Conservation (phyloP, 371 early-diverging fungal genomes). For the Rhizopus stolonifer region DNA sequence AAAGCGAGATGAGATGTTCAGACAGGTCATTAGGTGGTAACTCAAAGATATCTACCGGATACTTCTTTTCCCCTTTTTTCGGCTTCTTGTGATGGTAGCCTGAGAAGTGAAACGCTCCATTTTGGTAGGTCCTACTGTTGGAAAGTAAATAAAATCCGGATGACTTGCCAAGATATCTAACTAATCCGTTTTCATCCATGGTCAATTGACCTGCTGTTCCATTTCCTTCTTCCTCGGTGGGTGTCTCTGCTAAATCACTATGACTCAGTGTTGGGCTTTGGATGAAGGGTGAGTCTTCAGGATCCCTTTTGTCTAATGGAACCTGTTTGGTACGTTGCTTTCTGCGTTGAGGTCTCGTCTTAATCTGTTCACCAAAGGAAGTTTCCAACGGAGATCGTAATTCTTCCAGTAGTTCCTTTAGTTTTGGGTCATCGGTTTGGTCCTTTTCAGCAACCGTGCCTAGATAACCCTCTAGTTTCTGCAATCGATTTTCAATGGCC, state of each 20-base stretch:
- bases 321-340: conserved; percentile 1
- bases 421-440: conserved; percentile 48
- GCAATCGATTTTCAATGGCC: conserved; percentile 66
- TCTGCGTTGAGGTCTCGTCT: conserved; percentile 36
- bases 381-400: conserved; percentile 51
- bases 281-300: conserved; percentile 7
- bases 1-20: conserved; percentile 52
- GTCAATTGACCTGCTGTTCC: conserved; percentile 41
- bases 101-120: conserved; percentile 44
- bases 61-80: not conserved
- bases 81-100: conserved; percentile 14
- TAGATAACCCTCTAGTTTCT: conserved; percentile 26
- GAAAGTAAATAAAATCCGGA: conserved; percentile 48
- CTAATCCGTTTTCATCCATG: conserved; percentile 51
- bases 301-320: not conserved
- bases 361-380: conserved; percentile 42
- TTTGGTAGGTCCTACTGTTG: conserved; percentile 45
- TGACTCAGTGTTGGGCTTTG: conserved; percentile 15
- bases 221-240: conserved; percentile 21
- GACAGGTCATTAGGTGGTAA: conserved; percentile 58
- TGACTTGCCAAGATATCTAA: conserved; percentile 47
- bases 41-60: conserved; percentile 23
- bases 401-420: conserved; percentile 52
- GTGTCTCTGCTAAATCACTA: conserved; percentile 1
- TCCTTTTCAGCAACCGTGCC: too few species aligned